Base-by-base conservation (phyloP, 257 asterid genomes). In the Solanum gandarillasii region DNA sequence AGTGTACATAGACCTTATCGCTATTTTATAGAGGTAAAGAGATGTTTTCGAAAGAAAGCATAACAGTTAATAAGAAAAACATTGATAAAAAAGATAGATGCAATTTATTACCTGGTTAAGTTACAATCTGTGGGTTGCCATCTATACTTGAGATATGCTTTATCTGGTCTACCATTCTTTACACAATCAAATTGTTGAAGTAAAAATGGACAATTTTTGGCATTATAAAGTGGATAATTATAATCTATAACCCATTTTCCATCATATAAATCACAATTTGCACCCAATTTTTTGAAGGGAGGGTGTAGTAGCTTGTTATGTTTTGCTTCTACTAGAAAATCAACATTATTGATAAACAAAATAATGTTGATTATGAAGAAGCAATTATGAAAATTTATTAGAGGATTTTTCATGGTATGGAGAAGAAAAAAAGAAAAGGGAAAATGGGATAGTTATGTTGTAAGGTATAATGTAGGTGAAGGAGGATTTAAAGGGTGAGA, bases 191-290 rank as follows among this genome's bases (percentile, higher is more conserved):
- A 89, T 12, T 67, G 65, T 21, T 88, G 74, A 68, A 84, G 68
- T 36, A 91, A 70, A 34, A 91, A 91, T 25, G 89, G 88, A 82
- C 93, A 89, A 20, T 62, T 27, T 12, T 79, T 39, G 0, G 90
- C 7, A 65, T 89, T 86, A 38, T 91, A 91, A 6, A 84, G 88
- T 34, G 92, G 92, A 35, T 87, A 89, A 0, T 87, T 71, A 67
- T 85, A 60, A 84, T 91, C 93, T 41, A 13, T 16, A 52, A 91
- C 83, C 93, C 93, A 91, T 13, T 60, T 87, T 31, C 93, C 93
- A 35, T 88, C 34, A 62, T 60, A 88, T 7, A 89, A 3, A 87
- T 91, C 91, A 34, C 93, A 89, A 1, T 82, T 11, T 48, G 5
- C 41, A 27, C 5, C 85, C 27, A 16, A 0, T 10, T 76, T 76